Evolutionary conservation across 805 yeast genomes (phyloP).

Genomic region (Lipomyces lipofer): DNA sequence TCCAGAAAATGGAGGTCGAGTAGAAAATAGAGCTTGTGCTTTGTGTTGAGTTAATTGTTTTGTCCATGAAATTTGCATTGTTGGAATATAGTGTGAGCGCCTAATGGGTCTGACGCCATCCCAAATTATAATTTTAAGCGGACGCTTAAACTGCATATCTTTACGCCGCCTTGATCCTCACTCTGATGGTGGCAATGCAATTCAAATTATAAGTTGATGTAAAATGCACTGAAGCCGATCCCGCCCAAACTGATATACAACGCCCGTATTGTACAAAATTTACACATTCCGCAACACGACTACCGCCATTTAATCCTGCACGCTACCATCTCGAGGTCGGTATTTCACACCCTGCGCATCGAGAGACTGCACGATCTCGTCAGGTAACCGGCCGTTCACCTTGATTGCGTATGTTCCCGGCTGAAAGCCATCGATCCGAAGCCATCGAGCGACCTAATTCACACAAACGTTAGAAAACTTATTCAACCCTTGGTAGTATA

Average conservation of each 20-base stretch:
- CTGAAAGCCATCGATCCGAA: slow-evolving; percentile 81
- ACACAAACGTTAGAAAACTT: neutral
- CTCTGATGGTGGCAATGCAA: no score
- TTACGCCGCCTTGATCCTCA: no score
- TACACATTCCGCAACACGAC: no score
- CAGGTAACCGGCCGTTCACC: slow-evolving; percentile 87
- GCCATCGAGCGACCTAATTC: slow-evolving; percentile 75
- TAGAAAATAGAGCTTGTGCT: neutral
- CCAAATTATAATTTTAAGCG: no score
- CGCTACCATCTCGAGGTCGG: slow-evolving; percentile 89
- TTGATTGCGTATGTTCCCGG: slow-evolving; percentile 91
- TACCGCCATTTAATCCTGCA: slow-evolving; percentile 45
- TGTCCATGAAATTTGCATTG: neutral
- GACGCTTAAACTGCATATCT: no score
- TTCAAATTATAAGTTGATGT: no score
- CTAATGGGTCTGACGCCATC: no score
- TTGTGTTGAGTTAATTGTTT: neutral
- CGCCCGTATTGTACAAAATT: no score
- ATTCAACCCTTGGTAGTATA: neutral
- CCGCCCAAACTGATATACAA: no score
- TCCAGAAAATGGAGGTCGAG: slow-evolving; percentile 1
- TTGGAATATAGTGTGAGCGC: no score
- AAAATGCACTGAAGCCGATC: no score
- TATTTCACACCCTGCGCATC: slow-evolving; percentile 75
- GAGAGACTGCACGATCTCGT: slow-evolving; percentile 73